Base-by-base conservation (phyloP, 805 yeast species). In the Nakazawaea wickerhamii region DNA sequence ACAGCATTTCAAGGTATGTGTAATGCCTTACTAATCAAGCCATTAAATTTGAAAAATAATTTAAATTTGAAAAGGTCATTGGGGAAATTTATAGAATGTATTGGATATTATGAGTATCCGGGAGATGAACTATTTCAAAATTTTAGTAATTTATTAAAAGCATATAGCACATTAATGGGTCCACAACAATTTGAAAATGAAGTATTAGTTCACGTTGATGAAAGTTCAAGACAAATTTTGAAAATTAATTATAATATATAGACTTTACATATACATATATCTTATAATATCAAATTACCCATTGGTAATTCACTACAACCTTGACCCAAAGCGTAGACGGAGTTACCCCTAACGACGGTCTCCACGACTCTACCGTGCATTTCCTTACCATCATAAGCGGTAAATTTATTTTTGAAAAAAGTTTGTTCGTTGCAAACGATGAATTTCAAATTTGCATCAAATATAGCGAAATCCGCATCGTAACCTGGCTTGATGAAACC, bases 381-480 rank as follows among this genome's bases (percentile, higher is more conserved):
- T 40, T 68, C 60, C 64, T 67, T 68, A 4, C 95, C 95, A 54
- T 86, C 71, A 58, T 87, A 91, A 0, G 96, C 95, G 1, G 96
- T 85, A 42, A 91, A 63, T 60, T 89, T 90, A 68, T 90, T 91
- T 52, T 87, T 89, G 69, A 85, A 91, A 51, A 62, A 74, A 25
- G 85, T 77, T 34, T 71, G 65, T 17, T 68, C 68, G 55, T 83
- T 81, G 3, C 64, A 60, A 26, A 85, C 72, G 1, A 57, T 57
- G 53, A 75, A 80, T 30, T 53, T 54, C 5, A 67, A 66, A 10
- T 68, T 68, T 5, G 86, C 78, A 57, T 91, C 95, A 56, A 91
- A 88, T 6, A 90, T 70, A 23, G 84, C 79, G 49, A 90, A 78
- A 61, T 90, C 98, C 0, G 97, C 97, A 61, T 91, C 96, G 56